Evolutionary conservation across 1,139 yeast genomes (phyloP).

Genomic region (Suhomyces bolitotheri): DNA sequence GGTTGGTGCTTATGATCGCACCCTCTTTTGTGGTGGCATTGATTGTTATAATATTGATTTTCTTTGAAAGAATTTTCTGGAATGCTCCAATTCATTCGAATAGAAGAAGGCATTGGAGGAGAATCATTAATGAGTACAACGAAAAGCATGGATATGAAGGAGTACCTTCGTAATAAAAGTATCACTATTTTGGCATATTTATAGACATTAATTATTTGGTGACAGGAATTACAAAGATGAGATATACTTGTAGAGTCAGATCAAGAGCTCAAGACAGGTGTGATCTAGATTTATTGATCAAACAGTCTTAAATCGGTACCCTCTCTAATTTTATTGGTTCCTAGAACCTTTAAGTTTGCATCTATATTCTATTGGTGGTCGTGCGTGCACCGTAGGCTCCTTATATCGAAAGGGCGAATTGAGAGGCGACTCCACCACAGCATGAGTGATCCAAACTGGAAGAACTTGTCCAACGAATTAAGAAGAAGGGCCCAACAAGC

Average conservation of each 20-base stretch:
- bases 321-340: no score
- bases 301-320: no score
- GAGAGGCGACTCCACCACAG: conserved; percentile 6
- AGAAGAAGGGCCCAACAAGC: conserved; percentile 64
- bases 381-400: background rate
- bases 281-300: no score
- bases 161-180: conserved; percentile 40
- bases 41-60: conserved; percentile 24
- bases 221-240: no score
- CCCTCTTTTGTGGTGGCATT: conserved; percentile 64
- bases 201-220: background rate
- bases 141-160: conserved; percentile 46
- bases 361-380: no score
- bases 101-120: conserved; percentile 44
- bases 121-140: conserved; percentile 35
- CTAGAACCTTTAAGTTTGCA: no score
- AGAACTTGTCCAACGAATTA: conserved; percentile 61
- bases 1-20: conserved; percentile 63
- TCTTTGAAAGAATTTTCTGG: conserved; percentile 36
- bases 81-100: conserved; percentile 43
- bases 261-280: no score
- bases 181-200: background rate
- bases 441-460: conserved; percentile 65
- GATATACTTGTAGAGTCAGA: no score
- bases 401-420: conserved; percentile 6